Evolutionary conservation across 495 filamentous ascomycete genomes (phyloP).

Genomic region (Amniculicola lignicola): DNA sequence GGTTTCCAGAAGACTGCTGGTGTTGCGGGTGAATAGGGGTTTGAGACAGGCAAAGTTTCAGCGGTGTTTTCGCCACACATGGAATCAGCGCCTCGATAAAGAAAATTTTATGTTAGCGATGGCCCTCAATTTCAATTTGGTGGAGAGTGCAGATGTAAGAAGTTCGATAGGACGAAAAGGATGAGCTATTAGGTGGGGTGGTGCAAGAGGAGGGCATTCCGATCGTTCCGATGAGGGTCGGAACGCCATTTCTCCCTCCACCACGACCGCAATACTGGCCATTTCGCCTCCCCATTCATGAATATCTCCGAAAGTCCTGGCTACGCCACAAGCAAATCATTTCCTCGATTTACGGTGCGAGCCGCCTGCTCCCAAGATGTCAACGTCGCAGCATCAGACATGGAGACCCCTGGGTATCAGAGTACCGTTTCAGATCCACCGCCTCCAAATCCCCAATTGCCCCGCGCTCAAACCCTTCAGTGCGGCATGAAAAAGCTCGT

Average conservation of each 20-base stretch:
- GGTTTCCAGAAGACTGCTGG: conserved; percentile 29
- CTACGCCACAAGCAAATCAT: not conserved
- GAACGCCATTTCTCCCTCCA: not conserved
- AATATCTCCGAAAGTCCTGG: not conserved
- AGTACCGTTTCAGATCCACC: not conserved
- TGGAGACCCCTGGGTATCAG: conserved; percentile 22
- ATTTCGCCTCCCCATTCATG: not conserved
- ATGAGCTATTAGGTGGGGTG: too few relatives aligned
- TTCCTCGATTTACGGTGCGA: not conserved
- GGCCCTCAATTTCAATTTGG: conserved; percentile 13
- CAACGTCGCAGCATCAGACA: conserved; percentile 16
- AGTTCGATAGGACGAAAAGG: too few relatives aligned
- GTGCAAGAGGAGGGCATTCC: too few relatives aligned
- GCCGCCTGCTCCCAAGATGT: not conserved
- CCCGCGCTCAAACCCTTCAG: conserved; percentile 16
- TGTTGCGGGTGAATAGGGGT: conserved; percentile 10
- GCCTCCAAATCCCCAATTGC: conserved; percentile 6
- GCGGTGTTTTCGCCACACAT: conserved; percentile 1
- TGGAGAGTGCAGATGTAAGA: not conserved
- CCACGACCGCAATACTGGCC: not conserved
- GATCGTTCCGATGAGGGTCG: too few relatives aligned
- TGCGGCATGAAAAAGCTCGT: conserved; percentile 32
- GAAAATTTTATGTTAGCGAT: not conserved
- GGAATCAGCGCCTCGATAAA: too few relatives aligned
- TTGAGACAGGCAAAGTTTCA: conserved; percentile 26